Conservation (phyloP, 2,329 filamentous ascomycete species). For the Xylariaceae sp. region DNA sequence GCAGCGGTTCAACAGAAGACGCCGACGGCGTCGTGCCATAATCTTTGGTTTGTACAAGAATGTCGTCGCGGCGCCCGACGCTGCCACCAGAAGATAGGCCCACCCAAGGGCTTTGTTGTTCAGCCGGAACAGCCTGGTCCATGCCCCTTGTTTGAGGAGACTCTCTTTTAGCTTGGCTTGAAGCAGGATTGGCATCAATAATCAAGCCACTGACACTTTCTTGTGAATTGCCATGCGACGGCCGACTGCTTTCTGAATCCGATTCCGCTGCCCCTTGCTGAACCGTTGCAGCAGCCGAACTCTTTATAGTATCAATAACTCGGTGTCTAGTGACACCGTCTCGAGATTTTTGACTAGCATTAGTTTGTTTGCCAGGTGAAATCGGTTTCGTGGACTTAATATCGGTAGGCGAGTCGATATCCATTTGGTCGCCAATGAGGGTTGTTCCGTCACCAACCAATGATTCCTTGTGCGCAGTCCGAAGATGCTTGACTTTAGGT, state of each 20-base stretch:
- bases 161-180: slow-evolving; percentile 1
- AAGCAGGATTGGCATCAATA: not conserved
- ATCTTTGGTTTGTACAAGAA: not conserved
- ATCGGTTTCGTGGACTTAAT: not conserved
- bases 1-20: slow-evolving; percentile 3
- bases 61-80: not conserved
- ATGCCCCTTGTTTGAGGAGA: not conserved
- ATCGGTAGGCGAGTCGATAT: slow-evolving; percentile 13
- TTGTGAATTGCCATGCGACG: not conserved
- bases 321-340: not conserved
- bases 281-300: not conserved
- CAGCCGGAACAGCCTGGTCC: not conserved
- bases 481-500: slow-evolving; percentile 6
- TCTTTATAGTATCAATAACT: not conserved
- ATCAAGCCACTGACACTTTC: not conserved
- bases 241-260: not conserved
- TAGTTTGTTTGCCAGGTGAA: slow-evolving; percentile 4
- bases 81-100: slow-evolving; percentile 8
- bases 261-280: not conserved
- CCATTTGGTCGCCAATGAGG: slow-evolving; percentile 23
- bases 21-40: not conserved
- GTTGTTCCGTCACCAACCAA: slow-evolving; percentile 23
- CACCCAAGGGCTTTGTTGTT: slow-evolving; percentile 29
- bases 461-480: not conserved
- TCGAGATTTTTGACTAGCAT: not conserved